Conservation (phyloP, 2,329 filamentous ascomycete species). For the Knoxdaviesia proteae region DNA sequence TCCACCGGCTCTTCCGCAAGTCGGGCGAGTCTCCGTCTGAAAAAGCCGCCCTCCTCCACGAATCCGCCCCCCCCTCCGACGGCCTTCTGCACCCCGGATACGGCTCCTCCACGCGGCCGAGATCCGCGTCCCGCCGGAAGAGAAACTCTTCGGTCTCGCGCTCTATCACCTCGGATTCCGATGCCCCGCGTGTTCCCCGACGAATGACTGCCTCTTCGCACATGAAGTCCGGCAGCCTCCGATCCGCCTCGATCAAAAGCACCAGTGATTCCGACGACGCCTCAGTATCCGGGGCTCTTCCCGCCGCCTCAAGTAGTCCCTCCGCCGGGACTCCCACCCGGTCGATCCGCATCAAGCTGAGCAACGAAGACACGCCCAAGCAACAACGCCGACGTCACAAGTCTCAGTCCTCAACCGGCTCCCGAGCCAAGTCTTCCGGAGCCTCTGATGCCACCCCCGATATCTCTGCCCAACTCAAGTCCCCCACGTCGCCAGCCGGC, state of each 20-base stretch:
- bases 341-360: constrained; percentile 78
- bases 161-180: constrained; percentile 3
- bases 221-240: too few species aligned
- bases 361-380: constrained; percentile 55
- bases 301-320: constrained; percentile 26
- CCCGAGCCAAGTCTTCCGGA: constrained; percentile 3
- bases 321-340: constrained; percentile 16
- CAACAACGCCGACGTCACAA: constrained; percentile 56
- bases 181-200: not conserved
- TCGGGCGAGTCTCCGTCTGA: constrained; percentile 2
- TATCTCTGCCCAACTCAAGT: constrained; percentile 70
- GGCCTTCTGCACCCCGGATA: too few species aligned
- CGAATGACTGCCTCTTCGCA: not conserved
- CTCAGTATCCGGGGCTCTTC: constrained; percentile 9
- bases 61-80: too few species aligned
- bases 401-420: constrained; percentile 18
- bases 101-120: too few species aligned
- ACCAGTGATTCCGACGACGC: too few species aligned
- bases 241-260: too few species aligned
- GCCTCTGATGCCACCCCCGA: constrained; percentile 16
- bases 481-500: constrained; percentile 65
- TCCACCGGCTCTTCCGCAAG: constrained; percentile 40
- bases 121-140: too few species aligned
- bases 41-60: too few species aligned
- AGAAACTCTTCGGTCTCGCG: too few species aligned